A percentile compares a stretch with the other conserved stretches of the same genome.
phyloP scores from a whole-genome alignment of 2,329 filamentous ascomycete genomes.

The Cadophora gregata region DNA sequence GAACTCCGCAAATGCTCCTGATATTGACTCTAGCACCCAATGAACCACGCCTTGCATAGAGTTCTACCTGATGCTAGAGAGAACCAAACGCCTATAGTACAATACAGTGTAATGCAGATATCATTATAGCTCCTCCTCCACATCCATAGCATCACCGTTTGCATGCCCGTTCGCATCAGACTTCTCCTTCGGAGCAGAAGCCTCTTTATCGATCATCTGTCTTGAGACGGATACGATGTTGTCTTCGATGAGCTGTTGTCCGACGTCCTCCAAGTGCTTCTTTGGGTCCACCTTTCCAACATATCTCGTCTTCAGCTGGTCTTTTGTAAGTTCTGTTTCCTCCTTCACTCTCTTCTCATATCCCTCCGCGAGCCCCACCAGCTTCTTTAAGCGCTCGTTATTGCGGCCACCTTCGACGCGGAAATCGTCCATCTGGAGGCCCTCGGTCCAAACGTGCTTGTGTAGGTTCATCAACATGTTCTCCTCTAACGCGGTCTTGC shows the following conservation, averaged over 20 bases:
- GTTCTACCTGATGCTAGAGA: slow-evolving; percentile 29
- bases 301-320: slow-evolving; percentile 98
- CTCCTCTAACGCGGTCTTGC: slow-evolving; percentile 96
- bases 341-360: slow-evolving; percentile 99
- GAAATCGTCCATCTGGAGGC: slow-evolving; percentile 96
- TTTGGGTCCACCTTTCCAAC: slow-evolving; percentile 99
- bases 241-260: slow-evolving; percentile 96
- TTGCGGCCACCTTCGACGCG: slow-evolving; percentile 82
- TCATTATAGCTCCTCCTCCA: slow-evolving; percentile 45
- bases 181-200: slow-evolving; percentile 82
- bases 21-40: slow-evolving; percentile 30
- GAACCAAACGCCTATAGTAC: slow-evolving; percentile 46
- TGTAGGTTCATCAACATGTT: slow-evolving; percentile 99
- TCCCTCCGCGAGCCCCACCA: slow-evolving; percentile 89
- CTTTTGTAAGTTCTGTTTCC: slow-evolving; percentile 95
- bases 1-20: slow-evolving; percentile 15
- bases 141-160: slow-evolving; percentile 42
- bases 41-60: slow-evolving; percentile 30
- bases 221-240: slow-evolving; percentile 98
- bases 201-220: slow-evolving; percentile 99
- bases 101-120: slow-evolving; percentile 54
- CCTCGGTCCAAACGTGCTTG: slow-evolving; percentile 99
- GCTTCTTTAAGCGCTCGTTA: slow-evolving; percentile 83
- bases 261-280: slow-evolving; percentile 98
- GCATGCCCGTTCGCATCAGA: slow-evolving; percentile 52